Evolutionary conservation across 1,284 basidiomycete genomes (phyloP).

Genomic region (Pseudozyma pruni): DNA sequence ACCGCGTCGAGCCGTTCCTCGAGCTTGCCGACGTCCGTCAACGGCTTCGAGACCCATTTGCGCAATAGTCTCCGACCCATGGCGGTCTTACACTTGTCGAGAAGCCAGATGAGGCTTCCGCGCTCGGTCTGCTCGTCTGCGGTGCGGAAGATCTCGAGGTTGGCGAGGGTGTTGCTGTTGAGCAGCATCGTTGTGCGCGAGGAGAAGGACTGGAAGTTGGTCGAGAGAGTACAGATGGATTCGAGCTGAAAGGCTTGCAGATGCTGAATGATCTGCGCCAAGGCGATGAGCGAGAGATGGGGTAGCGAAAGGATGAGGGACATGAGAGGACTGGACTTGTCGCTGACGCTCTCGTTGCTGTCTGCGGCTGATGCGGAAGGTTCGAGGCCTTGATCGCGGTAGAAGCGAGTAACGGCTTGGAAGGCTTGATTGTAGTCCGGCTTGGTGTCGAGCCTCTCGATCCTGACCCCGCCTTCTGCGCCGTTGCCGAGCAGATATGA

Average conservation of each 20-base stretch:
- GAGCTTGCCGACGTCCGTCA: conserved; percentile 77
- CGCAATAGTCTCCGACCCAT: conserved; percentile 87
- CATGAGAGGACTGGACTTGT: conserved; percentile 11
- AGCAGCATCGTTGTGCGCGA: conserved; percentile 83
- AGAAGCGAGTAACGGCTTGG: conserved; percentile 78
- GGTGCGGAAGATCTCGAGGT: conserved; percentile 71
- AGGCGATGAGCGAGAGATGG: conserved; percentile 75
- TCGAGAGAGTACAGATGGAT: conserved; percentile 50
- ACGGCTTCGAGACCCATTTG: conserved; percentile 86
- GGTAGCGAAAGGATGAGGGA: conserved; percentile 39
- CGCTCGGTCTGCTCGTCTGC: conserved; percentile 75
- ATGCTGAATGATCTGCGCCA: conserved; percentile 82
- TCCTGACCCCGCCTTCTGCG: conserved; percentile 69
- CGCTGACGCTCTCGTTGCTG: neutral
- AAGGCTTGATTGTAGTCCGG: conserved; percentile 81
- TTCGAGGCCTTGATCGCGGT: conserved; percentile 69
- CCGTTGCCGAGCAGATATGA: conserved; percentile 71
- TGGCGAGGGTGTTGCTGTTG: conserved; percentile 85
- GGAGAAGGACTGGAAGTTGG: conserved; percentile 77
- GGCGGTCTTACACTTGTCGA: conserved; percentile 83
- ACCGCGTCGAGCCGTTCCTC: conserved; percentile 84
- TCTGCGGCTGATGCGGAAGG: no score
- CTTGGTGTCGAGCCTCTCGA: conserved; percentile 75
- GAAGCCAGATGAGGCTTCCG: conserved; percentile 85
- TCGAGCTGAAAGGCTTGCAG: conserved; percentile 79